Base-by-base conservation (phyloP, 116 monocot genomes). In the Trichopus zeylanicus region DNA sequence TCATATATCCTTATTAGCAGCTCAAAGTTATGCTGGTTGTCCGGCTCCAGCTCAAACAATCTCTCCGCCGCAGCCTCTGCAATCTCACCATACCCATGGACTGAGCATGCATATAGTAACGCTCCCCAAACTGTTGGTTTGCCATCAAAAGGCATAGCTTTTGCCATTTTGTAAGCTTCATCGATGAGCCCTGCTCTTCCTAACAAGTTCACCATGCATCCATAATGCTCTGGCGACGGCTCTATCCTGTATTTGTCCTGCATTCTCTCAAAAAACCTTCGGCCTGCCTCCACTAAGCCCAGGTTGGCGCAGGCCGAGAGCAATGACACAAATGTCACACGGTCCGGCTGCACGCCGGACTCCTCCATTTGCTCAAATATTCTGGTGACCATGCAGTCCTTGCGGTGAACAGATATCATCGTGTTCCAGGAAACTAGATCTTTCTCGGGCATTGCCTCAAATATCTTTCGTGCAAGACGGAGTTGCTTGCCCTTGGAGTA, bases 391-490 rank as follows among this genome's bases (percentile, higher is more conserved):
- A 38, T 31, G 3, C 19, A 38, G 56, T 78, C 63, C 12, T 66
- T 54, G 2, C 68, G 51, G 56, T 86, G 77, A 29, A 85, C 83
- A 3, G 67, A 53, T 49, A 93, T 82, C 9, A 89, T 80, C 6
- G 93, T 52, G 30, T 93, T 93, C 93, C 89, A 93, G 4, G 89
- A 77, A 9, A 86, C 61, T 13, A 88, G 56, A 64, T 93, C 89
- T 63, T 72, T 93, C 20, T 70, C 55, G 6, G 63, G 64, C 70
- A 89, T 89, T 2, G 72, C 39, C 30, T 75, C 55, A 53, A 93
- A 93, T 8, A 78, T 32, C 13, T 3, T 33, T 10, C 67, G 23
- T 24, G 80, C 78, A 22, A 24, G 59, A 5, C 15, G 7, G 9
- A 69, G 26, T 18, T 62, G 53, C 26, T 22, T 29, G 2, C 34